Conservation (phyloP, 495 filamentous ascomycete species). For the Aspergillus asperescens region DNA sequence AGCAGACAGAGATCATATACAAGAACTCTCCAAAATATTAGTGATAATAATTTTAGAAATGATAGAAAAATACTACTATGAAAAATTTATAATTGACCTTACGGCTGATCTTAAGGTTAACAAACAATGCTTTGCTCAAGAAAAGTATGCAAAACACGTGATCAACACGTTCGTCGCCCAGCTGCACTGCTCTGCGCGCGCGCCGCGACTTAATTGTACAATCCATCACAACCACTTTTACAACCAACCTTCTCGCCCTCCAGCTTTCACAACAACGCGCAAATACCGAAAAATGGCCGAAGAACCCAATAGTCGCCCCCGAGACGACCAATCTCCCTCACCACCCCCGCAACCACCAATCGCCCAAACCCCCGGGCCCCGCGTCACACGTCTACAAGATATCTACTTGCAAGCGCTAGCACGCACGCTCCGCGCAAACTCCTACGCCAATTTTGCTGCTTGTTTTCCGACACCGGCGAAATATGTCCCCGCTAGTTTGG, state of each 20-base stretch:
- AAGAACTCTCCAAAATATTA: background rate
- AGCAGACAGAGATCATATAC: background rate
- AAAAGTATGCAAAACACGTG: conserved; percentile 10
- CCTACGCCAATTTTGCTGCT: conserved; percentile 69
- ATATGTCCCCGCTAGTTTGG: conserved; percentile 60
- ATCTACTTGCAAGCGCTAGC: conserved; percentile 65
- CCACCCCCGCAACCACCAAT: conserved; percentile 55
- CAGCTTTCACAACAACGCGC: background rate
- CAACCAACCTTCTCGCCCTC: background rate
- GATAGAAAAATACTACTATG: too few relatives aligned
- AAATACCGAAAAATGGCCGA: conserved; percentile 6
- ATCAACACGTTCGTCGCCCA: conserved; percentile 1
- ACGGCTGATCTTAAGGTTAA: too few relatives aligned
- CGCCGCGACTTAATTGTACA: too few relatives aligned
- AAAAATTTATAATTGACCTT: too few relatives aligned
- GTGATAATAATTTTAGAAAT: too few relatives aligned
- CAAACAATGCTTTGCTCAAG: background rate
- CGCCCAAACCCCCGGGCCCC: conserved; percentile 62
- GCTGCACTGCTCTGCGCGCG: too few relatives aligned
- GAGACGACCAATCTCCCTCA: conserved; percentile 35
- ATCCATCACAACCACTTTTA: too few relatives aligned
- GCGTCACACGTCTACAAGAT: conserved; percentile 64
- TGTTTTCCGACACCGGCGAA: conserved; percentile 84
- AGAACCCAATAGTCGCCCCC: conserved; percentile 3
- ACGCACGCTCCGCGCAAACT: conserved; percentile 67